Evolutionary conservation across 768 basidiomycete species (phyloP), one percentile per base, ranked within the genome.

Genomic region (Russula sp.): DNA sequence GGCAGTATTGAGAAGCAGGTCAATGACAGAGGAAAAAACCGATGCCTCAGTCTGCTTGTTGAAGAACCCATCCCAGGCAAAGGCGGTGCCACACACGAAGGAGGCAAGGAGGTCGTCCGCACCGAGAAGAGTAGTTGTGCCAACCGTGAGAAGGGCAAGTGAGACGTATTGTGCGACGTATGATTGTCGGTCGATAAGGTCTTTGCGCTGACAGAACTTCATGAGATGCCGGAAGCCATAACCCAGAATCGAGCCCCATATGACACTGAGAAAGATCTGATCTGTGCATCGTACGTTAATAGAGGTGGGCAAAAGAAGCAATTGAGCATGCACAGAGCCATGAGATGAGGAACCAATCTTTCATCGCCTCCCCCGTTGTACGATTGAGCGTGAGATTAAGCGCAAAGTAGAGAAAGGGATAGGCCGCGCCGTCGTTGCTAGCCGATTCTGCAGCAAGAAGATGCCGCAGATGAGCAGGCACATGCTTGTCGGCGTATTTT

Each of bases 401-500:
- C 0, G 96, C 84, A 62, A 99, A 80, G 72, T 85, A 94, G 34
- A 98, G 79, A 74, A 98, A 98, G 0, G 94, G 95, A 73, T 94
- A 97, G 0, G 95, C 94, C 0, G 96, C 96, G 39, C 97, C 97
- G 65, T 99, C 97, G 73, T 98, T 99, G 71, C 92, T 93, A 8
- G 93, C 96, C 60, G 85, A 87, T 75, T 98, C 96, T 6, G 79
- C 79, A 8, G 87, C 79, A 18, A 88, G 77, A 57, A 88, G 72
- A 67, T 81, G 82, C 37, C 82, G 85, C 47, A 93, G 77, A 71
- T 93, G 91, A 0, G 88, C 85, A 1, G 91, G 91, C 27, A 98
- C 96, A 70, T 98, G 96, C 72, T 98, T 97, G 73, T 98, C 91
- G 3, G 97, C 97, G 77, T 93, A 99, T 77, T 91, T 95, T 37